These are phyloP conservation scores for Aspergillus unguis DNA, from an alignment of 2,329 filamentous ascomycete genomes.

Conservation along the genomic window DNA sequence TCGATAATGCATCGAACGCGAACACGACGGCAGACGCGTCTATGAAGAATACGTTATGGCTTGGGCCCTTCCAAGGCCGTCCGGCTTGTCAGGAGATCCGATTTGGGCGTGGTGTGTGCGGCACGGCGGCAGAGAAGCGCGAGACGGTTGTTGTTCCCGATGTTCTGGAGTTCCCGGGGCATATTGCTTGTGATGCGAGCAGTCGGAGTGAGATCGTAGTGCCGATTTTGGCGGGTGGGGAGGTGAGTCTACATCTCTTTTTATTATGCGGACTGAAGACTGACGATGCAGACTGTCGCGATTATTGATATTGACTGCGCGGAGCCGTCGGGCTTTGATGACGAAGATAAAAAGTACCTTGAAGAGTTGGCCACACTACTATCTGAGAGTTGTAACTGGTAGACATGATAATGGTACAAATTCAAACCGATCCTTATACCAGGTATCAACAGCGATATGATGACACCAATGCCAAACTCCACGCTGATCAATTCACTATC, in stretches of 20 bases:
- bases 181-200: constrained; percentile 50
- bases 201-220: constrained; percentile 51
- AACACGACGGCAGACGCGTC: constrained; percentile 19
- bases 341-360: constrained; percentile 42
- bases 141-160: constrained; percentile 44
- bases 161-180: constrained; percentile 44
- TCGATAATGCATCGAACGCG: constrained; percentile 15
- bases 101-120: constrained; percentile 48
- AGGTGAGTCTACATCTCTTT: constrained; percentile 31
- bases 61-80: constrained; percentile 49
- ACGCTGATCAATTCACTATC: no score
- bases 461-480: background rate
- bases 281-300: constrained; percentile 39
- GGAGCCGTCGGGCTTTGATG: constrained; percentile 43
- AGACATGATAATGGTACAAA: background rate
- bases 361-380: constrained; percentile 42
- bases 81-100: constrained; percentile 48
- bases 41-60: constrained; percentile 33
- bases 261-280: background rate
- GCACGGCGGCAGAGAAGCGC: constrained; percentile 40
- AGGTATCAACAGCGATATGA: background rate
- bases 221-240: constrained; percentile 40
- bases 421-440: background rate
- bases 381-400: constrained; percentile 43
- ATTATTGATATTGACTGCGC: constrained; percentile 50